A percentile compares a stretch with the other conserved stretches of the same genome.
Evolutionary conservation across 2,329 filamentous ascomycete species (phyloP).

Genomic region (Fusarium subglutinans): DNA sequence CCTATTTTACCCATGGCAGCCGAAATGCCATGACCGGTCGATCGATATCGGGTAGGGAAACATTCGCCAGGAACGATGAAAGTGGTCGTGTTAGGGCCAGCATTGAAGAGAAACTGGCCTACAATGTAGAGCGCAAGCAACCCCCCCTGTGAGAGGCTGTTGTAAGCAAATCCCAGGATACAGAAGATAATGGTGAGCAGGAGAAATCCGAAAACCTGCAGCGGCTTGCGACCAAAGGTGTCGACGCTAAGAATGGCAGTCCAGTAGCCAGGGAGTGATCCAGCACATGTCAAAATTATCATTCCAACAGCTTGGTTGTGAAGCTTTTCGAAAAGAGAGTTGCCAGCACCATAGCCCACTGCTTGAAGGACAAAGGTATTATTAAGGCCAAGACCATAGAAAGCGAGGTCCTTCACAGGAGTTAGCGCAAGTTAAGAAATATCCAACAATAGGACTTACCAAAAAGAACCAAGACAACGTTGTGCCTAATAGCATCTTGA

Average conservation of each 20-base stretch:
- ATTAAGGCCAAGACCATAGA: constrained; percentile 79
- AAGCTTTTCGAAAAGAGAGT: constrained; percentile 73
- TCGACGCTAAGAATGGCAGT: constrained; percentile 78
- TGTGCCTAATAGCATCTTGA: constrained; percentile 77
- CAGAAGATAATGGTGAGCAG: constrained; percentile 70
- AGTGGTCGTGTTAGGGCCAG: constrained; percentile 72
- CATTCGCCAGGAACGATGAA: constrained; percentile 73
- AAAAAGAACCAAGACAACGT: constrained; percentile 86
- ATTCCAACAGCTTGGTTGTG: constrained; percentile 80
- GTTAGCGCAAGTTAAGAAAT: neutral
- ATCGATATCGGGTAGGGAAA: constrained; percentile 71
- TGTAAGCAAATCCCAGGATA: constrained; percentile 68
- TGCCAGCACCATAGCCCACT: constrained; percentile 74
- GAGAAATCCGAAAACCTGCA: constrained; percentile 72
- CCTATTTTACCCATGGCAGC: constrained; percentile 75
- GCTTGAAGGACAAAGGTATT: constrained; percentile 75
- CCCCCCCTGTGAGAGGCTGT: constrained; percentile 56
- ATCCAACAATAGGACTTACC: constrained; percentile 43
- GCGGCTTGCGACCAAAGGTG: constrained; percentile 78
- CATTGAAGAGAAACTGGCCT: constrained; percentile 74
- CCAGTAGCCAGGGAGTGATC: constrained; percentile 84
- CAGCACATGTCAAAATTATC: constrained; percentile 79
- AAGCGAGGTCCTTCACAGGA: constrained; percentile 66
- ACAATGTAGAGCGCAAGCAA: constrained; percentile 71
- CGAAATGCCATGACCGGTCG: constrained; percentile 70